Evolutionary conservation across 1,139 yeast species (phyloP).

Genomic region (Pichia sp.): DNA sequence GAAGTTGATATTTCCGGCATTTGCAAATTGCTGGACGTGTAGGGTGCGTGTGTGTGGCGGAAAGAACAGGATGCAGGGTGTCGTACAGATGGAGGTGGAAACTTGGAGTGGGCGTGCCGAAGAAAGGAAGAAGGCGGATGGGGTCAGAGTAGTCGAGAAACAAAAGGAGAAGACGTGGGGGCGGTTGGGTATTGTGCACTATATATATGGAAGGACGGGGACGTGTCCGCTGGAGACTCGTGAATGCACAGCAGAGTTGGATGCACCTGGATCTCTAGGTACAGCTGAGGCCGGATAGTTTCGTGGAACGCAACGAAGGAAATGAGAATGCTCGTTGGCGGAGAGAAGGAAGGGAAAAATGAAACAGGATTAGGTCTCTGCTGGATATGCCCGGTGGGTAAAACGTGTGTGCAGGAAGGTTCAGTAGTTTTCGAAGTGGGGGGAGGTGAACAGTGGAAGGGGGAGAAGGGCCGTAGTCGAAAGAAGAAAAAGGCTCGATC

Average conservation of each 20-base stretch:
- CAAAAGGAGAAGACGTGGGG: no score
- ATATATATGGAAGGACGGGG: no score
- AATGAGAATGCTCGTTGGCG: neutral
- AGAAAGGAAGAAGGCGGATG: no score
- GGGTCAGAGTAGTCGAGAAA: no score
- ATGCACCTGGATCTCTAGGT: no score
- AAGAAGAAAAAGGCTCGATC: neutral
- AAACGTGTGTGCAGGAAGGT: neutral
- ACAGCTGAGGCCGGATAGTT: no score
- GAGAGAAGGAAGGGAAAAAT: neutral
- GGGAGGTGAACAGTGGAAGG: neutral
- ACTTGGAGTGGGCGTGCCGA: no score
- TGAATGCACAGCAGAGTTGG: no score
- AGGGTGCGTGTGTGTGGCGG: neutral
- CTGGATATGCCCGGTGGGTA: neutral
- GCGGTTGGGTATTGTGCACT: no score
- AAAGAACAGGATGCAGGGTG: constrained; percentile 2
- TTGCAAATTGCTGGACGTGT: neutral
- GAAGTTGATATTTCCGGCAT: constrained; percentile 2
- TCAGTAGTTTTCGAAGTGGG: neutral
- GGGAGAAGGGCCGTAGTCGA: neutral
- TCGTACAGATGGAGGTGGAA: neutral
- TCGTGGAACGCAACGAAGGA: neutral
- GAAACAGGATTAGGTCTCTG: neutral
- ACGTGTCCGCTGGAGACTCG: no score